These are phyloP conservation scores for Colletotrichum sp. DNA, from an alignment of 2,329 filamentous ascomycete genomes.

Conservation along the genomic window DNA sequence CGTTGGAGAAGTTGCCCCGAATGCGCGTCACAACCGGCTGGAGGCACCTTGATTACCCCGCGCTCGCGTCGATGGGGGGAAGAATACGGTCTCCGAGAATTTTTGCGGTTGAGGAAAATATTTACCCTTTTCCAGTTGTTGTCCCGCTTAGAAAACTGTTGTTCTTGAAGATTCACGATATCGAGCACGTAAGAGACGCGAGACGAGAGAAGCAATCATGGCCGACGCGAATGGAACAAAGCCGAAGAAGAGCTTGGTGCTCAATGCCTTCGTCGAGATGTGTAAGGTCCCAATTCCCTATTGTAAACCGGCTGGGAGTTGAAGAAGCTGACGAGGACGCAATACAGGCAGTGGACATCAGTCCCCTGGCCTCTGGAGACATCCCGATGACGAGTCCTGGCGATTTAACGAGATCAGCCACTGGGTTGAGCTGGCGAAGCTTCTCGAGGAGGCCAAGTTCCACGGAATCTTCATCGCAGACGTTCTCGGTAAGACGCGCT, in stretches of 20 bases:
- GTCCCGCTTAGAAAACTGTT: no score
- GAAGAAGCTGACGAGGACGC: background rate
- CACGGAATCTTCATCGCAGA: conserved; percentile 73
- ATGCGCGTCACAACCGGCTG: background rate
- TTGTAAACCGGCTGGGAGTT: background rate
- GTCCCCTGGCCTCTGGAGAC: conserved; percentile 58
- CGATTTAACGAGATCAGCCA: conserved; percentile 65
- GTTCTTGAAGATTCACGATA: background rate
- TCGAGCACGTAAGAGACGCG: background rate
- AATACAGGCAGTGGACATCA: conserved; percentile 47
- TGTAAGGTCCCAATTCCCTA: conserved; percentile 26
- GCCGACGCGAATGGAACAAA: conserved; percentile 4
- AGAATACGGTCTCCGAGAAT: background rate
- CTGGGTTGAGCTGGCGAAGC: conserved; percentile 65
- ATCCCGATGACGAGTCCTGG: conserved; percentile 67
- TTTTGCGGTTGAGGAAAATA: background rate
- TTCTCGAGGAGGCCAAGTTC: conserved; percentile 66
- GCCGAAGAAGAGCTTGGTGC: conserved; percentile 42
- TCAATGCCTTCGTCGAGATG: conserved; percentile 49
- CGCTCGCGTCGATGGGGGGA: background rate
- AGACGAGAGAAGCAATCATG: background rate
- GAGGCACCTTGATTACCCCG: background rate
- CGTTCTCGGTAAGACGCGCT: conserved; percentile 53
- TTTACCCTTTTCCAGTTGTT: background rate
- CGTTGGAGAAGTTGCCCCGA: background rate